Conservation (phyloP, 768 basidiomycete genomes). For the Zangia roseola region DNA sequence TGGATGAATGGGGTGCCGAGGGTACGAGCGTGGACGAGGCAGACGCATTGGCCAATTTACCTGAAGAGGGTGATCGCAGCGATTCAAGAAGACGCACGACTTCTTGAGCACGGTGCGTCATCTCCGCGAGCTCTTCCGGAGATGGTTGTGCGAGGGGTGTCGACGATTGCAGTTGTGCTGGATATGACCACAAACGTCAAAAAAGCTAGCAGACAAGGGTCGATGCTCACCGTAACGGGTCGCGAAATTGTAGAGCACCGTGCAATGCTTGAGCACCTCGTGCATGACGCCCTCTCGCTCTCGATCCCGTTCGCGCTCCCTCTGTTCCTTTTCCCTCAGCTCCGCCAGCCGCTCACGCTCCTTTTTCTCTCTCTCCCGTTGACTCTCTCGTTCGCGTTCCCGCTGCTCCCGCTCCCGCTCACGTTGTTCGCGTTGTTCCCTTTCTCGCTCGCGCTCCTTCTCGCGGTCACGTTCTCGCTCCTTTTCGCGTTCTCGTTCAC, state of each 20-base stretch:
- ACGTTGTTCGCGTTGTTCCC: constrained; percentile 19
- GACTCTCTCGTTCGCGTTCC: constrained; percentile 21
- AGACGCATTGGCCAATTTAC: constrained; percentile 19
- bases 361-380: constrained; percentile 22
- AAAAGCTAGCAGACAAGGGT: not conserved
- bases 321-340: constrained; percentile 21
- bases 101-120: constrained; percentile 62
- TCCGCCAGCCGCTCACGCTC: constrained; percentile 23
- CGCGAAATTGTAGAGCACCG: constrained; percentile 60
- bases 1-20: constrained; percentile 15
- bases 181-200: constrained; percentile 3
- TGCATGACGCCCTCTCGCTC: constrained; percentile 24
- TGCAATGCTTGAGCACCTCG: constrained; percentile 48
- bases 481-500: constrained; percentile 21
- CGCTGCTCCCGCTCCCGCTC: constrained; percentile 20
- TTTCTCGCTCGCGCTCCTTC: constrained; percentile 17
- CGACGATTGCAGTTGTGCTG: constrained; percentile 40
- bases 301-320: constrained; percentile 22
- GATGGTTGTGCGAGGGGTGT: constrained; percentile 51
- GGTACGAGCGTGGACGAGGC: constrained; percentile 10
- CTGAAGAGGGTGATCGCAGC: constrained; percentile 21
- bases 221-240: constrained; percentile 56
- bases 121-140: constrained; percentile 60
- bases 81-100: constrained; percentile 68
- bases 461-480: constrained; percentile 22